These are phyloP conservation scores for Ordospora pajunii DNA, from an alignment of 371 early-diverging fungal genomes.

Conservation along the genomic window DNA sequence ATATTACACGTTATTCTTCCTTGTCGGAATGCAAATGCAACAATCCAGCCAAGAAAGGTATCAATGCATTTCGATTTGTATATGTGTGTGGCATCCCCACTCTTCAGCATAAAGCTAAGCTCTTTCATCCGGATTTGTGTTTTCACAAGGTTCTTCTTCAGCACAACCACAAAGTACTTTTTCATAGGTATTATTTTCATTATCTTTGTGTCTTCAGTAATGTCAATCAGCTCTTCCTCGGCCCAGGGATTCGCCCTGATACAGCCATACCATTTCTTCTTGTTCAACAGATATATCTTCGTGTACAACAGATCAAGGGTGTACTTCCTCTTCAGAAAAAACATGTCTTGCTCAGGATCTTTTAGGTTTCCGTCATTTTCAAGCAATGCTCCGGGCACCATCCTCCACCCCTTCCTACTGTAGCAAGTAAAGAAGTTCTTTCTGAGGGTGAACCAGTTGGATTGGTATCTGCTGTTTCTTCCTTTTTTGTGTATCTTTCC, in stretches of 20 bases:
- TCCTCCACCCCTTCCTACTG: constrained; percentile 7
- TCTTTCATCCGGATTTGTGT: neutral
- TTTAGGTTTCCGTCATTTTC: constrained; percentile 24
- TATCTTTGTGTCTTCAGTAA: constrained; percentile 22
- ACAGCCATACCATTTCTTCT: neutral
- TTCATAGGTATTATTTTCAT: neutral
- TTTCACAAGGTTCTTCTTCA: constrained; percentile 10
- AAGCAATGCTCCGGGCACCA: neutral
- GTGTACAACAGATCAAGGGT: constrained; percentile 22
- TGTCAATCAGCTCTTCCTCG: constrained; percentile 32
- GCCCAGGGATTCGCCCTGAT: neutral
- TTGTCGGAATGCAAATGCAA: constrained; percentile 31
- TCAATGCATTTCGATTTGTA: constrained; percentile 13
- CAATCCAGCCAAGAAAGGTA: constrained; percentile 31
- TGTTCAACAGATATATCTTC: constrained; percentile 11
- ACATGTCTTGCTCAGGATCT: neutral
- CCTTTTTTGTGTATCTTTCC: constrained; percentile 40
- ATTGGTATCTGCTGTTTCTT: constrained; percentile 23
- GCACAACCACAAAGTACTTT: neutral
- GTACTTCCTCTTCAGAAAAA: constrained; percentile 32
- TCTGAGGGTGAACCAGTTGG: constrained; percentile 29
- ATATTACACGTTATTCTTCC: constrained; percentile 18
- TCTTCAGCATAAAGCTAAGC: constrained; percentile 29
- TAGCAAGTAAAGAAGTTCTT: constrained; percentile 31
- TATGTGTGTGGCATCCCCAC: constrained; percentile 11